phyloP scores from a whole-genome alignment of 768 basidiomycete genomes.

The Suillus americanus region DNA sequence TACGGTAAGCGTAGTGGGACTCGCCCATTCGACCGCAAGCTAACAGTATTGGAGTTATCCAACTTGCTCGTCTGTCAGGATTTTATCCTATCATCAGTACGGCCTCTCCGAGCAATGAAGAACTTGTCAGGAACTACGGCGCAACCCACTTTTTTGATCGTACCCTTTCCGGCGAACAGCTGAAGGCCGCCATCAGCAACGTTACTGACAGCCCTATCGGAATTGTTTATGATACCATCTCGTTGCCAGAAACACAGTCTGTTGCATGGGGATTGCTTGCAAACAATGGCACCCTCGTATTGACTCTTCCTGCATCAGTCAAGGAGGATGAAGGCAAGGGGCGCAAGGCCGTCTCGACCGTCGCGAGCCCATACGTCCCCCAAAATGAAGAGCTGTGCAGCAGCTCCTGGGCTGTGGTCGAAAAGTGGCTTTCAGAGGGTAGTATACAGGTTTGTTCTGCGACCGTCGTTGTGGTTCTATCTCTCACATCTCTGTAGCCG shows the following conservation, averaged over 20 bases:
- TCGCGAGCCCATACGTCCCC: slow-evolving; percentile 20
- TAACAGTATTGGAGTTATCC: slow-evolving; percentile 28
- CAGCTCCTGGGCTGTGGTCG: slow-evolving; percentile 19
- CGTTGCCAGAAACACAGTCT: slow-evolving; percentile 34
- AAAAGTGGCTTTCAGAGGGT: slow-evolving; percentile 27
- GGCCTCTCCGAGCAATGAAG: slow-evolving; percentile 31
- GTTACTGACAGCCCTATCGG: slow-evolving; percentile 27
- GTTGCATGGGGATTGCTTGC: slow-evolving; percentile 32
- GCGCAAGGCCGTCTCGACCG: slow-evolving; percentile 21
- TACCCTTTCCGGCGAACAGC: slow-evolving; percentile 15
- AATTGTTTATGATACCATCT: slow-evolving; percentile 33
- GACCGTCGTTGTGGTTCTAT: background rate
- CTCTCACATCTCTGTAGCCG: slow-evolving; percentile 29
- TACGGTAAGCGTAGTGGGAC: slow-evolving; percentile 31
- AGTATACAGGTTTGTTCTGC: slow-evolving; percentile 21
- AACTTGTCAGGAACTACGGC: slow-evolving; percentile 34
- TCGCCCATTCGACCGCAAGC: slow-evolving; percentile 5
- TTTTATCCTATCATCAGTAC: slow-evolving; percentile 44
- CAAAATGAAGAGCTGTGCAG: background rate
- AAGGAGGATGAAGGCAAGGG: slow-evolving; percentile 22
- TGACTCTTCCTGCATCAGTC: slow-evolving; percentile 24
- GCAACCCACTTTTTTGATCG: slow-evolving; percentile 42
- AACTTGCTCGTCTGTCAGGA: slow-evolving; percentile 40
- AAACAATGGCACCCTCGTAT: slow-evolving; percentile 32
- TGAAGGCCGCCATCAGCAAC: slow-evolving; percentile 23